A percentile compares a stretch with the other conserved stretches of the same genome.
Conservation (phyloP, 768 basidiomycete genomes). For the Boletus huronensis region DNA sequence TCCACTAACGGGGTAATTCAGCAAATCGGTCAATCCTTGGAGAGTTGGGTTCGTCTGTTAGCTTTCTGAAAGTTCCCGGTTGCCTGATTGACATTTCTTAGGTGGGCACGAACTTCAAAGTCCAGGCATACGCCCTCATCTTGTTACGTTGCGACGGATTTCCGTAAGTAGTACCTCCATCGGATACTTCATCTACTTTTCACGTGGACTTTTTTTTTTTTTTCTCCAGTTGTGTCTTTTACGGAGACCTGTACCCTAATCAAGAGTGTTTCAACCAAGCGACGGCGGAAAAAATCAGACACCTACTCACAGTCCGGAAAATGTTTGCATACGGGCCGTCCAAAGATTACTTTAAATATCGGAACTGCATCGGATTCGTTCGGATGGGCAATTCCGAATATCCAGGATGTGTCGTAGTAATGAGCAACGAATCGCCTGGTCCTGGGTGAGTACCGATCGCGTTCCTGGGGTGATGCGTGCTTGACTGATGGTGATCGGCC, state of each 20-base stretch:
- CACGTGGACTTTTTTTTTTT: background rate
- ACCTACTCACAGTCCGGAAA: slow-evolving; percentile 61
- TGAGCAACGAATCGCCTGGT: slow-evolving; percentile 51
- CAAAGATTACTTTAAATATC: slow-evolving; percentile 55
- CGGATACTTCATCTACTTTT: background rate
- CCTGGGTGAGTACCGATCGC: slow-evolving; percentile 13
- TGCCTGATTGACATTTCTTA: slow-evolving; percentile 24
- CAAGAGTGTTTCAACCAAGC: slow-evolving; percentile 58
- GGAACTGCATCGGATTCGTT: slow-evolving; percentile 74
- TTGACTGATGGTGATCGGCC: background rate
- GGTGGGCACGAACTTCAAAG: slow-evolving; percentile 71
- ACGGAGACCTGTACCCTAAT: slow-evolving; percentile 78
- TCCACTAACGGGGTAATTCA: slow-evolving; percentile 18
- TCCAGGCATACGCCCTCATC: slow-evolving; percentile 79
- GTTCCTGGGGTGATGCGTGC: background rate
- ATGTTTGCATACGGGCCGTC: slow-evolving; percentile 62
- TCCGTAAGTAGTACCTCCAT: slow-evolving; percentile 51
- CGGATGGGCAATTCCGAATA: slow-evolving; percentile 55
- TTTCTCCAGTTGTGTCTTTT: slow-evolving; percentile 71
- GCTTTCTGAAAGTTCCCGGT: background rate
- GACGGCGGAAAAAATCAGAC: slow-evolving; percentile 47
- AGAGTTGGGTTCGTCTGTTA: slow-evolving; percentile 67
- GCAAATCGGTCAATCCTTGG: slow-evolving; percentile 71
- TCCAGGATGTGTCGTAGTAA: slow-evolving; percentile 64
- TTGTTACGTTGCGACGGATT: slow-evolving; percentile 66